phyloP scores from a whole-genome alignment of 805 yeast genomes.

The Lipomyces chichibuensis region DNA sequence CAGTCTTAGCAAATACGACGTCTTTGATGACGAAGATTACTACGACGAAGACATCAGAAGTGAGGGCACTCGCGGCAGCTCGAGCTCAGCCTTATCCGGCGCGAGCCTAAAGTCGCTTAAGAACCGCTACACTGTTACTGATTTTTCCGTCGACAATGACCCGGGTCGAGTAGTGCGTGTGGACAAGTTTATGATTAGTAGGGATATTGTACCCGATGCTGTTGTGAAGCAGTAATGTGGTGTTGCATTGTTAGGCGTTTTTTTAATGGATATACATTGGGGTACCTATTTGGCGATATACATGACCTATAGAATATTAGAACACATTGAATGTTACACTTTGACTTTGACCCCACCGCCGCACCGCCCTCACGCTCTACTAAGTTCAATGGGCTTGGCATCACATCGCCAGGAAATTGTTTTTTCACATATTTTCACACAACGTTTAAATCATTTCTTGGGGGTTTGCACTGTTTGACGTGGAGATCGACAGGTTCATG shows the following conservation, averaged over 20 bases:
- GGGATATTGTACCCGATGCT: slow-evolving; percentile 18
- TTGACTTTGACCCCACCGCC: no score
- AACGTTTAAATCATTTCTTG: no score
- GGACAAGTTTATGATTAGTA: background rate
- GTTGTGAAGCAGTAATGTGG: background rate
- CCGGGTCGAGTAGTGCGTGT: slow-evolving; percentile 23
- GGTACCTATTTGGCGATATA: no score
- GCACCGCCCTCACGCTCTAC: no score
- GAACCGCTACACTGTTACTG: slow-evolving; percentile 10
- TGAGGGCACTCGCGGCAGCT: background rate
- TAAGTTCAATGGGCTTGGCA: no score
- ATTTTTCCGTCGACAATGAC: slow-evolving; percentile 8
- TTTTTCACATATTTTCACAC: no score
- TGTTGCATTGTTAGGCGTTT: background rate
- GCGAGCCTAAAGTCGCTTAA: background rate
- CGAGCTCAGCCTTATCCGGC: background rate
- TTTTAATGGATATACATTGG: no score
- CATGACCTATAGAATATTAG: no score
- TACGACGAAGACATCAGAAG: slow-evolving; percentile 7
- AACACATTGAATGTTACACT: no score
- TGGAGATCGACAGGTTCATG: no score
- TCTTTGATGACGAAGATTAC: slow-evolving; percentile 1
- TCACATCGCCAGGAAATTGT: no score
- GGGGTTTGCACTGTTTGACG: no score
- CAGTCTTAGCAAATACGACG: slow-evolving; percentile 5